These are phyloP conservation scores for Tilletiaria anomala DNA, from an alignment of 1,284 basidiomycete species.

Conservation along the genomic window DNA sequence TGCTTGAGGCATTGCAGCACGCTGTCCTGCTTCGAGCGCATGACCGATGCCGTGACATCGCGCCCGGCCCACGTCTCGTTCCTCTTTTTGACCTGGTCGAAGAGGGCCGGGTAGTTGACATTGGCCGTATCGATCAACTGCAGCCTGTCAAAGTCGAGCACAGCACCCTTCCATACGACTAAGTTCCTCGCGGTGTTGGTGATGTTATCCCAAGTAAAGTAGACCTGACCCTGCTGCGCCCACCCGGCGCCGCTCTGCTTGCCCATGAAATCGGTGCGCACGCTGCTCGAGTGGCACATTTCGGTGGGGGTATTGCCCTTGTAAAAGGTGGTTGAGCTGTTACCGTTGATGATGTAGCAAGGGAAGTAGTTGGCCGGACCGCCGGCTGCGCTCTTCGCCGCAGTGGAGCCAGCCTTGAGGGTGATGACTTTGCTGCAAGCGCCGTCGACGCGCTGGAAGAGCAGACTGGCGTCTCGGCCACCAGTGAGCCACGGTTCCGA, in stretches of 20 bases:
- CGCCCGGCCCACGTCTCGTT: slow-evolving; percentile 55
- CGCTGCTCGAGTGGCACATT: slow-evolving; percentile 16
- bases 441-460: slow-evolving; percentile 83
- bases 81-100: slow-evolving; percentile 57
- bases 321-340: slow-evolving; percentile 45
- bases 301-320: slow-evolving; percentile 7
- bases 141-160: slow-evolving; percentile 72
- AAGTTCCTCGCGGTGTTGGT: slow-evolving; percentile 57
- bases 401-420: slow-evolving; percentile 44
- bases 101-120: slow-evolving; percentile 50
- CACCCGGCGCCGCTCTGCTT: not conserved
- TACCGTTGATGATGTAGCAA: slow-evolving; percentile 72
- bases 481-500: slow-evolving; percentile 60
- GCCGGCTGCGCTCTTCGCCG: slow-evolving; percentile 41
- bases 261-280: slow-evolving; percentile 12
- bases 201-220: slow-evolving; percentile 80
- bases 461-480: slow-evolving; percentile 74
- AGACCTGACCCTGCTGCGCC: slow-evolving; percentile 62
- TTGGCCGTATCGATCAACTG: slow-evolving; percentile 59
- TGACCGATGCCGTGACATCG: slow-evolving; percentile 76
- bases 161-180: slow-evolving; percentile 78
- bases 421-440: slow-evolving; percentile 65
- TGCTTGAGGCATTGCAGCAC: slow-evolving; percentile 64
- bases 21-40: slow-evolving; percentile 47
- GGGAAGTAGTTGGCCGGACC: slow-evolving; percentile 70